phyloP scores from a whole-genome alignment of 2,329 filamentous ascomycete genomes.

The Mycosphaerella sp. region DNA sequence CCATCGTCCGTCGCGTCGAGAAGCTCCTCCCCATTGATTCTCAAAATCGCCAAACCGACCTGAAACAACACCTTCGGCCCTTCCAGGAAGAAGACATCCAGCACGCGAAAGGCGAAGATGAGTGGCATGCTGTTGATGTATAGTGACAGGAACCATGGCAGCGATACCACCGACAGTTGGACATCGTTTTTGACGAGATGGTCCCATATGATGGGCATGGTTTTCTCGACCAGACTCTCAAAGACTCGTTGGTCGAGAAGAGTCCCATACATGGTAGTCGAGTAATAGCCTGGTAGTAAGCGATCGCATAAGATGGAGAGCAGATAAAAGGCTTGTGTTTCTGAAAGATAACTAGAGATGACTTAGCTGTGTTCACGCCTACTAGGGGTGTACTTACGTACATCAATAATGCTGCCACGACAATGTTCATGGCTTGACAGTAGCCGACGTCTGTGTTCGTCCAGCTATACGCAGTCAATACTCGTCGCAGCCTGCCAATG shows the following conservation, averaged over 20 bases:
- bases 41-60: slow-evolving; percentile 88
- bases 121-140: slow-evolving; percentile 99
- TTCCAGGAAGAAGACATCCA: slow-evolving; percentile 98
- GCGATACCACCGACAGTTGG: slow-evolving; percentile 90
- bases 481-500: slow-evolving; percentile 79
- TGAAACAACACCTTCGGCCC: slow-evolving; percentile 97
- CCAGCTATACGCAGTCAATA: slow-evolving; percentile 97
- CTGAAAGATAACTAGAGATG: slow-evolving; percentile 73
- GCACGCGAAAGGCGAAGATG: slow-evolving; percentile 90
- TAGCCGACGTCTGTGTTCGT: slow-evolving; percentile 92
- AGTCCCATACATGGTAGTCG: slow-evolving; percentile 98
- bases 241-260: slow-evolving; percentile 95
- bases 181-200: slow-evolving; percentile 96
- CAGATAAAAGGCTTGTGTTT: slow-evolving; percentile 90
- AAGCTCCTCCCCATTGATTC: slow-evolving; percentile 94
- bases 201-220: slow-evolving; percentile 97
- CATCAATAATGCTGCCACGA: slow-evolving; percentile 94
- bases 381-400: slow-evolving; percentile 36
- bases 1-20: slow-evolving; percentile 91
- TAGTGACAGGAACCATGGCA: slow-evolving; percentile 95
- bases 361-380: slow-evolving; percentile 20
- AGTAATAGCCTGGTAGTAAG: slow-evolving; percentile 93
- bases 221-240: slow-evolving; percentile 95
- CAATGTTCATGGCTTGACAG: slow-evolving; percentile 99
- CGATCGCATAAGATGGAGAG: slow-evolving; percentile 88